Base-by-base conservation (phyloP, 192 early-diverging fungal genomes). In the Linnemannia zychae region DNA sequence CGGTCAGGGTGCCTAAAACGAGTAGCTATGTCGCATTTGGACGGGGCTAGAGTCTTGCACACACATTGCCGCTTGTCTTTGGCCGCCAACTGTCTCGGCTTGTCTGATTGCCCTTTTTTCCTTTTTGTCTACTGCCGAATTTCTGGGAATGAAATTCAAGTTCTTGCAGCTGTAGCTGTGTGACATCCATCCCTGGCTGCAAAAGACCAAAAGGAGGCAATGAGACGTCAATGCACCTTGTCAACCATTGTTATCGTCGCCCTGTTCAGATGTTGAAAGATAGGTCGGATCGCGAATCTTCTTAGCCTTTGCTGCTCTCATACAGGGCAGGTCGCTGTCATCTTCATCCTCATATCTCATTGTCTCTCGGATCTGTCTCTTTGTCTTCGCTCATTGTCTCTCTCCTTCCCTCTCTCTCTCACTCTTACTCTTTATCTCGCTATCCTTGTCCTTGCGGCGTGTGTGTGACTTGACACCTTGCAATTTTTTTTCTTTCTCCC, bases 81-180 rank as follows among this genome's bases (percentile, higher is more conserved):
- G 2, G 28, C 57, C 4, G 24, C 11, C 11, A 63, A 24, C 31
- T 57, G 28, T 63, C 28, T 63, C 57, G 28, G 57, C 12, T 33
- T 15, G 15, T 63, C 24, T 31, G 57, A 28, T 3, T 63, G 28
- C n/a, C 28, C 57, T 63, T 2, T 63, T 33, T 63, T 33, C 57
- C 57, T 63, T 63, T 63, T 63, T 63, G 28, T 63, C 28, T 12
- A 63, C 57, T 31, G 57, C 57, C 57, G 57, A 63, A 63, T 63
- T 63, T 63, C 57, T 63, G 57, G 57, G 57, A 63, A 31, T 63
- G 57, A 63, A 63, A 60, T 31, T n/a, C n/a, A 49, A 49, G 13
- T 57, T 57, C 52, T 57, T 28, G 57, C 9, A 7, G 0, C 17
- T 49, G 48, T 47, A 12, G 57, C 40, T 44, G 40, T 44, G 40